phyloP scores from a whole-genome alignment of 2,329 filamentous ascomycete genomes.

The Neofusicoccum ribis region DNA sequence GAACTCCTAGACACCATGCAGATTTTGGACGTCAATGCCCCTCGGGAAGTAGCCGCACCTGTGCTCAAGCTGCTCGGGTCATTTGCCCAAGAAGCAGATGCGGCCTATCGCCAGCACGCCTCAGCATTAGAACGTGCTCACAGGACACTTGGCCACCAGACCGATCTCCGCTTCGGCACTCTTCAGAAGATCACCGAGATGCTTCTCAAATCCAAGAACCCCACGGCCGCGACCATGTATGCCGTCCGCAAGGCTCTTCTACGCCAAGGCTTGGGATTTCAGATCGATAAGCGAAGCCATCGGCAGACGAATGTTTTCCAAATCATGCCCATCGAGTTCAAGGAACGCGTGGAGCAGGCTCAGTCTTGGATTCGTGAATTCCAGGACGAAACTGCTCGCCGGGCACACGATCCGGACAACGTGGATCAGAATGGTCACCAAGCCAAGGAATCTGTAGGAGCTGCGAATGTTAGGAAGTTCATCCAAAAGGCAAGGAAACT shows the following conservation, averaged over 20 bases:
- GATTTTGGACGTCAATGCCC: conserved; percentile 43
- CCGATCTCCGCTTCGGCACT: conserved; percentile 48
- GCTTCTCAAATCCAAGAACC: conserved; percentile 44
- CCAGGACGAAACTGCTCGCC: conserved; percentile 47
- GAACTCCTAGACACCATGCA: conserved; percentile 38
- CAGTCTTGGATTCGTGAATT: conserved; percentile 56
- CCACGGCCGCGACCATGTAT: conserved; percentile 57
- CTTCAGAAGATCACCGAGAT: conserved; percentile 48
- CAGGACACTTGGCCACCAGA: conserved; percentile 44
- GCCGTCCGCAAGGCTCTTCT: conserved; percentile 68
- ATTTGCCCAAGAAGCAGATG: conserved; percentile 48
- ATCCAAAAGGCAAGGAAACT: conserved; percentile 42
- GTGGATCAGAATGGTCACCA: not conserved
- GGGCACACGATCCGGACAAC: too few relatives aligned
- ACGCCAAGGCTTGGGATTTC: conserved; percentile 63
- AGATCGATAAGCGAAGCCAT: conserved; percentile 51
- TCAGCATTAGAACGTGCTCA: conserved; percentile 52
- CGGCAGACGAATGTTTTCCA: conserved; percentile 62
- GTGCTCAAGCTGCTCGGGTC: conserved; percentile 45
- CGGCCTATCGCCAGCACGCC: conserved; percentile 50
- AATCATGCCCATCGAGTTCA: conserved; percentile 58
- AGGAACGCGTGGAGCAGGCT: conserved; percentile 53
- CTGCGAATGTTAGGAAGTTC: conserved; percentile 38
- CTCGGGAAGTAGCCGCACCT: conserved; percentile 46
- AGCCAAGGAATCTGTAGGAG: conserved; percentile 22